phyloP scores from a whole-genome alignment of 306 rosid genomes.

The Trichosanthes cucumerina region DNA sequence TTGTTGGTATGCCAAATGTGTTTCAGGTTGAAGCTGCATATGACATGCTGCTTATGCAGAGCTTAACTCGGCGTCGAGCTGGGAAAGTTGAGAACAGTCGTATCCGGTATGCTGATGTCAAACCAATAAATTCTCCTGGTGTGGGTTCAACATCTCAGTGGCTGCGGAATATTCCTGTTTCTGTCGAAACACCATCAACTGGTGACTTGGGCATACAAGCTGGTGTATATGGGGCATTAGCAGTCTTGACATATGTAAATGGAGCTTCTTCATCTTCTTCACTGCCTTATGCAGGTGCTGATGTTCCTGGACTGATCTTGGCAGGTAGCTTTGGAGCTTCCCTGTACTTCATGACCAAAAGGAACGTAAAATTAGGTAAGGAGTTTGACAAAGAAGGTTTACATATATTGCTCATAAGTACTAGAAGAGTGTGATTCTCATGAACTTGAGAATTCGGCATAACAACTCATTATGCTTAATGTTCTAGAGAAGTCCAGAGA shows the following conservation, averaged over 20 bases:
- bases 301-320: slow-evolving; percentile 92
- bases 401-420: slow-evolving; percentile 8
- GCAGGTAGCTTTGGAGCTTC: slow-evolving; percentile 99
- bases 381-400: slow-evolving; percentile 10
- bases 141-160: slow-evolving; percentile 62
- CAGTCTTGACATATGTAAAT: slow-evolving; percentile 65
- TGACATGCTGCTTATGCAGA: slow-evolving; percentile 89
- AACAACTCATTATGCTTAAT: background rate
- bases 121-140: slow-evolving; percentile 52
- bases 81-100: slow-evolving; percentile 72
- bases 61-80: slow-evolving; percentile 77
- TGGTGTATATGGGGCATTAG: slow-evolving; percentile 89
- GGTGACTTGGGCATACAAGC: slow-evolving; percentile 79
- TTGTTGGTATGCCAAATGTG: background rate
- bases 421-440: slow-evolving; percentile 8
- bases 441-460: background rate
- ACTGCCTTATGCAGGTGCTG: slow-evolving; percentile 53
- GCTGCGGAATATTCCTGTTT: slow-evolving; percentile 65
- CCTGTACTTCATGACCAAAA: slow-evolving; percentile 88
- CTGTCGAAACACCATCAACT: slow-evolving; percentile 64
- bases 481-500: background rate
- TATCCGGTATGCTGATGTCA: slow-evolving; percentile 89
- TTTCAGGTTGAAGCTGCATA: slow-evolving; percentile 94
- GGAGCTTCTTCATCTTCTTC: slow-evolving; percentile 48
- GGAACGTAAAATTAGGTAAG: slow-evolving; percentile 77